Conservation (phyloP, 805 yeast species). For the Saccharomycopsis sp. region DNA sequence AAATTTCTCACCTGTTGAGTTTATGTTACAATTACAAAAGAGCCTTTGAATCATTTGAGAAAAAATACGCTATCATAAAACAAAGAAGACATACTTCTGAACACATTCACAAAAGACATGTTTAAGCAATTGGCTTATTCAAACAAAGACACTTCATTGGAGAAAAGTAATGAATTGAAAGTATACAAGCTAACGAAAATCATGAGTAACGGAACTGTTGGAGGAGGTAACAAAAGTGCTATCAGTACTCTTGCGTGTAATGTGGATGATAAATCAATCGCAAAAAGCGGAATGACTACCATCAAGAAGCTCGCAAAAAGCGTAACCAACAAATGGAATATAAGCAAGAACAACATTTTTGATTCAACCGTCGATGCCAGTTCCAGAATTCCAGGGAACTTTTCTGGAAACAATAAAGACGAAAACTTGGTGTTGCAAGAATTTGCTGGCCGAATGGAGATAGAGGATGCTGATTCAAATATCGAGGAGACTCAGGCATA, state of each 20-base stretch:
- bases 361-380: neutral
- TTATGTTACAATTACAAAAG: no score
- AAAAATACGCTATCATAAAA: neutral
- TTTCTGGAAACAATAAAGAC: neutral
- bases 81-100: constrained; percentile 18
- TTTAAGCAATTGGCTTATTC: neutral
- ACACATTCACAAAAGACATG: constrained; percentile 24
- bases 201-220: neutral
- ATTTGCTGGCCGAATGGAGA: neutral
- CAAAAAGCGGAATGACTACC: neutral
- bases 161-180: neutral
- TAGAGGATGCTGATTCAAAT: neutral
- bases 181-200: neutral
- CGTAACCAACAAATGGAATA: neutral
- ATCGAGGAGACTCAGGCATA: neutral
- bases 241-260: neutral
- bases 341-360: neutral
- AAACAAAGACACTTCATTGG: neutral
- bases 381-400: neutral
- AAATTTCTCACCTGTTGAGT: no score
- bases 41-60: no score
- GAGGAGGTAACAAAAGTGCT: neutral
- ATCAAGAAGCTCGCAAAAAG: constrained; percentile 1
- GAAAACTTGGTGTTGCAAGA: constrained; percentile 10
- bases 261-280: neutral